Evolutionary conservation across 2,329 filamentous ascomycete species (phyloP).

Genomic region (Paecilomyces fulvus): DNA sequence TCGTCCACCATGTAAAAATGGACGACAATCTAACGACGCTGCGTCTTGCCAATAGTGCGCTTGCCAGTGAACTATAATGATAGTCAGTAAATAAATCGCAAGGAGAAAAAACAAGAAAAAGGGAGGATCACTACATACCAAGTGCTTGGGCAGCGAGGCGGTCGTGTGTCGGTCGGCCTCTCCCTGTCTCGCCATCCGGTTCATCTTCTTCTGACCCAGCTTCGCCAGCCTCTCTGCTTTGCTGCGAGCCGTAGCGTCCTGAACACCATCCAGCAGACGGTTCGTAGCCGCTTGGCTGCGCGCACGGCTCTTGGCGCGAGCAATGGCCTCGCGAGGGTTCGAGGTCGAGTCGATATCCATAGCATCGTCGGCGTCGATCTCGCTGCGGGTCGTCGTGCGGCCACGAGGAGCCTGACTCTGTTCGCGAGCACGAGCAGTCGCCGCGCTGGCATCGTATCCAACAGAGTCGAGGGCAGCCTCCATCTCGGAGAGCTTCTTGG

Average conservation of each 20-base stretch:
- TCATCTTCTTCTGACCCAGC: conserved; percentile 96
- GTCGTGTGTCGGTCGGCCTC: conserved; percentile 89
- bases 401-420: conserved; percentile 52
- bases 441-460: conserved; percentile 71
- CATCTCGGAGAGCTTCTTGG: conserved; percentile 79
- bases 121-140: conserved; percentile 55
- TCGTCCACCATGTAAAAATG: conserved; percentile 8
- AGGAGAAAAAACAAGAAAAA: conserved; percentile 1
- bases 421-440: conserved; percentile 63
- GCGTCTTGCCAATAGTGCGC: conserved; percentile 84
- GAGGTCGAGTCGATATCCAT: conserved; percentile 50
- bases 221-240: conserved; percentile 85
- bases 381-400: conserved; percentile 58
- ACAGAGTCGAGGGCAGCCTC: conserved; percentile 76
- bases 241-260: conserved; percentile 54
- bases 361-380: conserved; percentile 56
- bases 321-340: conserved; percentile 40
- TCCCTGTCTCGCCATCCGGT: conserved; percentile 92
- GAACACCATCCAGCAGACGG: conserved; percentile 47
- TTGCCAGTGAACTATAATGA: conserved; percentile 67
- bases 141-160: conserved; percentile 75
- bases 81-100: conserved; percentile 21
- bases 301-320: conserved; percentile 65
- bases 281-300: conserved; percentile 45
- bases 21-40: conserved; percentile 27